phyloP scores from a whole-genome alignment of 2,329 filamentous ascomycete species.

The Calonectria henricotiae region DNA sequence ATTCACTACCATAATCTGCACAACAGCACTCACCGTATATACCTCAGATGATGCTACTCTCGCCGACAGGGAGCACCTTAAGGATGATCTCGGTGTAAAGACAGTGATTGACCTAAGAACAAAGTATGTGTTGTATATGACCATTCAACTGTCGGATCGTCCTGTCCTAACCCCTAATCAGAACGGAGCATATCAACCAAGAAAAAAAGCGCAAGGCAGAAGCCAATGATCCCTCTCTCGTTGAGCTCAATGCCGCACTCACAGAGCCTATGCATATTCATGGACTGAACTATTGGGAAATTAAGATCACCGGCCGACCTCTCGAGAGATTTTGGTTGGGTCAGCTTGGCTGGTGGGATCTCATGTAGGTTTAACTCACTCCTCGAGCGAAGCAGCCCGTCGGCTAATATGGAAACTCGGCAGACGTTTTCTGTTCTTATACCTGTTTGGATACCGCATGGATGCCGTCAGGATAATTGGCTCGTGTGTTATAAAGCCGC shows the following conservation, averaged over 20 bases:
- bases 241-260: slow-evolving; percentile 64
- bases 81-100: slow-evolving; percentile 74
- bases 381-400: background rate
- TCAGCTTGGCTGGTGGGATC: slow-evolving; percentile 78
- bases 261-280: slow-evolving; percentile 75
- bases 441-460: slow-evolving; percentile 77
- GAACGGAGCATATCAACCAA: slow-evolving; percentile 82
- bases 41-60: slow-evolving; percentile 79
- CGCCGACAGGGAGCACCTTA: slow-evolving; percentile 74
- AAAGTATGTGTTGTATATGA: slow-evolving; percentile 65
- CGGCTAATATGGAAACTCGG: slow-evolving; percentile 5
- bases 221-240: slow-evolving; percentile 59
- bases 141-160: background rate
- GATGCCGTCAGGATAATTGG: slow-evolving; percentile 81
- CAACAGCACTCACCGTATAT: slow-evolving; percentile 35
- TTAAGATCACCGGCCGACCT: slow-evolving; percentile 81
- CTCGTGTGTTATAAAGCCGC: slow-evolving; percentile 79
- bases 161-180: slow-evolving; percentile 53
- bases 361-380: slow-evolving; percentile 67
- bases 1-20: background rate
- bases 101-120: slow-evolving; percentile 87
- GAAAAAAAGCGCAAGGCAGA: slow-evolving; percentile 73
- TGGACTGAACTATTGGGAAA: slow-evolving; percentile 75
- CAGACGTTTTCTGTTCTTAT: slow-evolving; percentile 71
- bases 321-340: slow-evolving; percentile 80